Conservation (phyloP, 140 eudicot species). For the Cichorium intybus region DNA sequence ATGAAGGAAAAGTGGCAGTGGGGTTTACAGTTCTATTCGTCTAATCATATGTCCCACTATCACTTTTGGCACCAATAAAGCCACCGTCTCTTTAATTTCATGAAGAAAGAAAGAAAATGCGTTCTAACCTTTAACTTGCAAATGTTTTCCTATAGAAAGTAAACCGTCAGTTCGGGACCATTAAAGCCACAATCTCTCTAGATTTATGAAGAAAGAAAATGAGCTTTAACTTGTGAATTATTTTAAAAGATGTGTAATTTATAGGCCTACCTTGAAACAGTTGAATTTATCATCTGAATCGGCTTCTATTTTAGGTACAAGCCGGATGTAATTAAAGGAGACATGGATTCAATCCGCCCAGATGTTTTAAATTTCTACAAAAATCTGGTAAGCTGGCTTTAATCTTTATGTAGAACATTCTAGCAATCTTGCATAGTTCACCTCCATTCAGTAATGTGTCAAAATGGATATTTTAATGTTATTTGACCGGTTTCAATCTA, state of each 20-base stretch:
- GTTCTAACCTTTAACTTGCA: neutral
- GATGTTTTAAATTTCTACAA: slow-evolving; percentile 66
- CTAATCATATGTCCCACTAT: neutral
- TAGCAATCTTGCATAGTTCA: neutral
- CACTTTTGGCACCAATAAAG: neutral
- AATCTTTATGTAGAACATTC: neutral
- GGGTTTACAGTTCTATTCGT: neutral
- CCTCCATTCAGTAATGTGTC: neutral
- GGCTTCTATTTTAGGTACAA: slow-evolving; percentile 50
- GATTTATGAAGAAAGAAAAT: neutral
- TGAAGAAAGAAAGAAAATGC: neutral
- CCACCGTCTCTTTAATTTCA: neutral
- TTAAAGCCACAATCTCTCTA: neutral
- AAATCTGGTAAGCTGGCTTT: slow-evolving; percentile 42
- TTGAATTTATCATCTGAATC: neutral
- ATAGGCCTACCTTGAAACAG: neutral
- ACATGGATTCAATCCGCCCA: slow-evolving; percentile 77
- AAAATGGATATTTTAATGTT: no score
- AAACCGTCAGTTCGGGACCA: neutral
- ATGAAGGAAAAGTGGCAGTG: slow-evolving; percentile 20
- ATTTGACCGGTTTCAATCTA: no score
- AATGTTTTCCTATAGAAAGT: neutral
- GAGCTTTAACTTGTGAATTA: neutral
- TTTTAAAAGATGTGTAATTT: neutral
- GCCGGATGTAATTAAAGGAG: slow-evolving; percentile 88